phyloP scores from a whole-genome alignment of 192 early-diverging fungal species.

The Globomyces pollinis-pini region DNA sequence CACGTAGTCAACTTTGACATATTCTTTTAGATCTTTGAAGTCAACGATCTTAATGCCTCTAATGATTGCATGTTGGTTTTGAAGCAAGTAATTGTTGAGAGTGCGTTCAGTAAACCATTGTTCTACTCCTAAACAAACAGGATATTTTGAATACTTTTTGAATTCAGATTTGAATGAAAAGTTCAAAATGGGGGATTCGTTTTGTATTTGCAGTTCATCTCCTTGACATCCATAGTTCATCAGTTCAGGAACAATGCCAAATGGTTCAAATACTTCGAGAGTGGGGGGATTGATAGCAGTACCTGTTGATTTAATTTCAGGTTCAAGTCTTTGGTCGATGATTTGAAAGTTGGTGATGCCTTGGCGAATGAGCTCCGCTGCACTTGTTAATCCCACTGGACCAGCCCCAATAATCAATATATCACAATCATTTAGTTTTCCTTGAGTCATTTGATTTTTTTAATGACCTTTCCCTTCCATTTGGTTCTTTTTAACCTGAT shows the following conservation, averaged over 20 bases:
- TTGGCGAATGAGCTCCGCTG: constrained; percentile 14
- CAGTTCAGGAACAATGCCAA: neutral
- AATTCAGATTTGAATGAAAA: neutral
- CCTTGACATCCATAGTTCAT: neutral
- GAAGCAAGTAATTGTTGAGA: neutral
- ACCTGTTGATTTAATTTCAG: constrained; percentile 9
- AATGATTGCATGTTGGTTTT: neutral
- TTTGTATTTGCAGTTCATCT: neutral
- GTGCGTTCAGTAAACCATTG: neutral
- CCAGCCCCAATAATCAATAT: constrained; percentile 20
- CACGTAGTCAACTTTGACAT: neutral
- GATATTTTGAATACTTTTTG: neutral
- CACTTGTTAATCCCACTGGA: constrained; percentile 12
- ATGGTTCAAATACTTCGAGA: constrained; percentile 13
- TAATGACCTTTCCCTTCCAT: too few relatives aligned
- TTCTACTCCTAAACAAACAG: neutral
- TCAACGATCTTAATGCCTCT: neutral
- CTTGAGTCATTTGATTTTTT: too few relatives aligned
- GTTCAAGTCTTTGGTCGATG: constrained; percentile 3
- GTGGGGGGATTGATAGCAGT: constrained; percentile 8
- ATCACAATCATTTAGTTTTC: too few relatives aligned
- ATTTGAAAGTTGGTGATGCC: constrained; percentile 19
- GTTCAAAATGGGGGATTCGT: constrained; percentile 2
- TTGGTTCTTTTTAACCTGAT: too few relatives aligned
- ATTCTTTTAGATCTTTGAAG: neutral